A percentile compares a stretch with the other conserved stretches of the same genome.
These are phyloP conservation scores for Firmiana major DNA, from an alignment of 345 rosid species.

Conservation along the genomic window DNA sequence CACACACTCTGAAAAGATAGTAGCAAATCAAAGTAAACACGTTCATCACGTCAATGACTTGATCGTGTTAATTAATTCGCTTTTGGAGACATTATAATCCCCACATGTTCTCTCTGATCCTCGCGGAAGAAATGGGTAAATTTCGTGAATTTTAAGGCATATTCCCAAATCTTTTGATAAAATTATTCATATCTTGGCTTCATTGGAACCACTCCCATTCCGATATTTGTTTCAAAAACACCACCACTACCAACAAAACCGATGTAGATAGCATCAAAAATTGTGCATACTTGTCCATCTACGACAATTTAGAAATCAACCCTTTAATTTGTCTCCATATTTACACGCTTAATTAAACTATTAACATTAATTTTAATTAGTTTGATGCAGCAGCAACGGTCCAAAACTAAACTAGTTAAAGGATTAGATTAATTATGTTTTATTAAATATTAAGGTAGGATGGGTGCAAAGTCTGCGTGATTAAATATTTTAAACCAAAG, in stretches of 20 bases:
- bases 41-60: neutral
- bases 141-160: neutral
- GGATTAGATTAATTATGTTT: no score
- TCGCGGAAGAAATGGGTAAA: neutral
- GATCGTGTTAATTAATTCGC: neutral
- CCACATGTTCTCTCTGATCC: neutral
- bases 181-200: neutral
- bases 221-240: neutral
- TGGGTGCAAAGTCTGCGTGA: neutral
- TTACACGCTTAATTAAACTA: neutral
- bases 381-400: neutral
- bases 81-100: neutral
- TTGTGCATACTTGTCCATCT: neutral
- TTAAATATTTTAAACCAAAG: neutral
- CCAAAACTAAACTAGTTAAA: neutral
- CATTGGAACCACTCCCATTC: neutral
- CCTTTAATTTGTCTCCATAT: neutral
- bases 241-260: no score
- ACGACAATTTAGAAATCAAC: neutral
- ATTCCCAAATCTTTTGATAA: neutral
- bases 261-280: neutral
- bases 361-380: neutral
- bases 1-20: neutral
- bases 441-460: neutral
- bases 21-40: neutral